Percentiles rank a stretch among this genome's conserved stretches.
phyloP scores from a whole-genome alignment of 257 asterid species.

The Lycium barbarum region DNA sequence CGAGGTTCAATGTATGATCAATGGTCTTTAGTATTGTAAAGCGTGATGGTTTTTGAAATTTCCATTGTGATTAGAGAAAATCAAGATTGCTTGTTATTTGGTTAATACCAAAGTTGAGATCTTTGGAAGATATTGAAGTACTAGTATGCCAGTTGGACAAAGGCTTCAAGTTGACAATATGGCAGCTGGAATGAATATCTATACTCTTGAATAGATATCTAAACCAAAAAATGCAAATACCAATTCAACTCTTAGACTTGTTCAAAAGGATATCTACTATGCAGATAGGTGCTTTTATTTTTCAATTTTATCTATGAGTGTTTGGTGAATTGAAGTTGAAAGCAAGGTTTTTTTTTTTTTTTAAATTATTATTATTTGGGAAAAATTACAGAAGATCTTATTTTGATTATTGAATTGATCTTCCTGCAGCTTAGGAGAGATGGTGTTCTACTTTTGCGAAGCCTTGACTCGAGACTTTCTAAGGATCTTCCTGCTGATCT shows the following conservation, averaged over 20 bases:
- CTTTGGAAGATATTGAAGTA: conserved; percentile 15
- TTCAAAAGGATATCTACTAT: conserved; percentile 4
- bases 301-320: not conserved
- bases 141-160: conserved; percentile 15
- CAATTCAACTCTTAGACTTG: conserved; percentile 1
- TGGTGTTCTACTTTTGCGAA: conserved; percentile 80
- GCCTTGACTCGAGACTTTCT: conserved; percentile 92
- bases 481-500: conserved; percentile 96
- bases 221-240: not conserved
- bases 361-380: too few species aligned
- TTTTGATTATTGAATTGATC: not conserved
- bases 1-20: not conserved
- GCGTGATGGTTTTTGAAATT: conserved; percentile 16
- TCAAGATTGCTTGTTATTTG: conserved; percentile 26
- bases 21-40: not conserved
- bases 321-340: conserved; percentile 9
- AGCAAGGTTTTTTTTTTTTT: not conserved
- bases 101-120: conserved; percentile 18
- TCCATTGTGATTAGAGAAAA: not conserved
- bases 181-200: conserved; percentile 19
- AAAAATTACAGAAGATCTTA: not conserved
- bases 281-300: not conserved
- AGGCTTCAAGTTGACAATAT: conserved; percentile 7
- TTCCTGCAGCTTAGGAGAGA: conserved; percentile 83
- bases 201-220: not conserved